Base-by-base conservation (phyloP, 768 basidiomycete species). In the Lactarius sp. region DNA sequence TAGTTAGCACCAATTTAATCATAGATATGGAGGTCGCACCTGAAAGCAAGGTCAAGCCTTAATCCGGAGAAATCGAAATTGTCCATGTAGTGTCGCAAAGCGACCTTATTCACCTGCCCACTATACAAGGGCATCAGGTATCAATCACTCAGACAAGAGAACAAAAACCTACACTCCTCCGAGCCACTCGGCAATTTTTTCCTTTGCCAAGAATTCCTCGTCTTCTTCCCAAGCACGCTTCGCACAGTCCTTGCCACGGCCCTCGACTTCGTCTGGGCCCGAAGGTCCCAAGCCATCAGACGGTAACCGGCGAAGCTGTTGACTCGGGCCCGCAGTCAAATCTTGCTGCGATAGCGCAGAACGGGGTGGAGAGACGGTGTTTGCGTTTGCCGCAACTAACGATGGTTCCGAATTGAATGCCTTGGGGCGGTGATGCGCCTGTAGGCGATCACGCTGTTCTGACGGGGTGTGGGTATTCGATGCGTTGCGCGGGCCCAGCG, bases 171-270 rank as follows among this genome's bases (percentile, higher is more conserved):
- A 98, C 94, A 83, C 77, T 72, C 92, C 88, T 69, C 97, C 97
- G 46, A 99, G 80, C 87, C 92, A 99, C 74, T 97, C 94, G 1
- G 96, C 94, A 69, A 98, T 92, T 77, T 95, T 96, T 70, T 95
- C 94, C 71, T 87, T 87, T 14, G 84, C 79, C 69, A 95, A 73
- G 72, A 94, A 95, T 16, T 80, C 81, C 68, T 89, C 89, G 70
- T 98, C 93, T 69, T 94, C 93, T 37, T 83, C 81, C 83, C 91
- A 92, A 74, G 91, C 95, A 60, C 85, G 83, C 41, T 79, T 75
- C 0, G 95, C 94, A 50, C 92, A 74, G 56, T 86, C 86, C 69
- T 84, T 84, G 2, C 85, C 94, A 62, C 84, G 78, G 20, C 77
- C 73, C 41, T 87, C 86, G 64, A 86, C 74, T 66, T 87, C 87